Evolutionary conservation across 192 early-diverging fungal genomes (phyloP).

Genomic region (Backusella westeae): DNA sequence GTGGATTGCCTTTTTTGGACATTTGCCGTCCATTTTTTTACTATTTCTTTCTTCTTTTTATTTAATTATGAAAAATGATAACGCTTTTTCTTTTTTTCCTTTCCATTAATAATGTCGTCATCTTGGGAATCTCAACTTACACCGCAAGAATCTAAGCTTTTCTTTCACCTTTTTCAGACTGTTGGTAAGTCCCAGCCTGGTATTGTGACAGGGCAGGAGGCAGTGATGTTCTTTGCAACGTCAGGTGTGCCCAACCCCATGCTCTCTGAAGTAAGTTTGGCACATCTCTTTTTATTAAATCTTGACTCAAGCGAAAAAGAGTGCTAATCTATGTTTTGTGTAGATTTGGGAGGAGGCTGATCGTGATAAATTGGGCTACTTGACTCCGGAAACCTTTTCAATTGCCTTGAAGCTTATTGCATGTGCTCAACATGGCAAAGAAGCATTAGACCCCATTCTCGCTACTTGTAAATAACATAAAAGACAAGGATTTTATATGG

Average conservation of each 20-base stretch:
- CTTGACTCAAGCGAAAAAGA: not conserved
- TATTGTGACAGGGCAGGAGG: slow-evolving; percentile 63
- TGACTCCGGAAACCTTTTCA: slow-evolving; percentile 71
- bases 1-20: not conserved
- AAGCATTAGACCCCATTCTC: slow-evolving; percentile 15
- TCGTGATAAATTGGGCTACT: slow-evolving; percentile 68
- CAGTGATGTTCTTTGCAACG: slow-evolving; percentile 72
- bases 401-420: slow-evolving; percentile 82
- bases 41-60: not conserved
- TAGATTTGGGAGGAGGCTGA: slow-evolving; percentile 85
- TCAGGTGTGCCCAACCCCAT: slow-evolving; percentile 60
- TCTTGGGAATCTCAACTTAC: slow-evolving; percentile 43
- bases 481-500: not conserved
- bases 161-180: slow-evolving; percentile 56
- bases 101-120: slow-evolving; percentile 4
- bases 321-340: not conserved
- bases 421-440: slow-evolving; percentile 30
- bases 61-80: not conserved
- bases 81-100: not conserved
- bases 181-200: slow-evolving; percentile 64
- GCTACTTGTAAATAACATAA: slow-evolving; percentile 9
- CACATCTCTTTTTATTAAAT: not conserved
- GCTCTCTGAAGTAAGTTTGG: slow-evolving; percentile 53
- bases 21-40: not conserved
- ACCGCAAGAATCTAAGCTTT: slow-evolving; percentile 59